Conservation (phyloP, 306 rosid genomes). For the Ormosia emarginata region DNA sequence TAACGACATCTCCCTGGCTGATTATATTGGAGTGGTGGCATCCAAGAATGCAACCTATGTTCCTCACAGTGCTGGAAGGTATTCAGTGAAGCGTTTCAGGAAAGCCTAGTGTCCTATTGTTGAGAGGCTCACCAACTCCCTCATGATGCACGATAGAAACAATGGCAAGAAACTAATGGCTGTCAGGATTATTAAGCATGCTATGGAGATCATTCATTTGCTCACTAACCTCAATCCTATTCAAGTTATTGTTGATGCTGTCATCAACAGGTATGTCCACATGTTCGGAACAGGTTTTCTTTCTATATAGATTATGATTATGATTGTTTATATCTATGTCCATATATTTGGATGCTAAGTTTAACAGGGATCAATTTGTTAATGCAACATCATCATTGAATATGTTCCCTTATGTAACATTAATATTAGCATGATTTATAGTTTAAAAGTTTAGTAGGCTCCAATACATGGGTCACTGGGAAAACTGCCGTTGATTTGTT, state of each 20-base stretch:
- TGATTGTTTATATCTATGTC: no score
- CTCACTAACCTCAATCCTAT: slow-evolving; percentile 37
- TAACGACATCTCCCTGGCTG: slow-evolving; percentile 34
- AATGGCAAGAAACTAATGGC: slow-evolving; percentile 43
- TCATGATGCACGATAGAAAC: slow-evolving; percentile 46
- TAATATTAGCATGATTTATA: not conserved
- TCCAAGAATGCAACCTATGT: slow-evolving; percentile 41
- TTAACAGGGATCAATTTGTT: no score
- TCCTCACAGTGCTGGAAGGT: slow-evolving; percentile 47
- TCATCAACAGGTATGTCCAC: slow-evolving; percentile 39
- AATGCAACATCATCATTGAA: no score
- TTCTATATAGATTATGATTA: no score
- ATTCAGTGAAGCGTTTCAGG: slow-evolving; percentile 36
- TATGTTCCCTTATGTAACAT: not conserved
- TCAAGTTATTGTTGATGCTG: slow-evolving; percentile 43
- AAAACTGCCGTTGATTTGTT: not conserved
- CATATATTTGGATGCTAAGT: no score
- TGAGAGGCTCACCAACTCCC: slow-evolving; percentile 44
- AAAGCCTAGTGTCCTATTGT: slow-evolving; percentile 41
- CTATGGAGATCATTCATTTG: slow-evolving; percentile 41
- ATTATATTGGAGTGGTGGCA: slow-evolving; percentile 29
- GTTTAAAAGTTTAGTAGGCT: not conserved
- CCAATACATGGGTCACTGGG: not conserved
- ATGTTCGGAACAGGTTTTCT: no score
- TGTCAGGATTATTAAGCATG: slow-evolving; percentile 37